Percentiles rank a stretch among this genome's conserved stretches.
These are phyloP conservation scores for Collybiopsis luxurians DNA, from an alignment of 768 basidiomycete species.

Conservation along the genomic window DNA sequence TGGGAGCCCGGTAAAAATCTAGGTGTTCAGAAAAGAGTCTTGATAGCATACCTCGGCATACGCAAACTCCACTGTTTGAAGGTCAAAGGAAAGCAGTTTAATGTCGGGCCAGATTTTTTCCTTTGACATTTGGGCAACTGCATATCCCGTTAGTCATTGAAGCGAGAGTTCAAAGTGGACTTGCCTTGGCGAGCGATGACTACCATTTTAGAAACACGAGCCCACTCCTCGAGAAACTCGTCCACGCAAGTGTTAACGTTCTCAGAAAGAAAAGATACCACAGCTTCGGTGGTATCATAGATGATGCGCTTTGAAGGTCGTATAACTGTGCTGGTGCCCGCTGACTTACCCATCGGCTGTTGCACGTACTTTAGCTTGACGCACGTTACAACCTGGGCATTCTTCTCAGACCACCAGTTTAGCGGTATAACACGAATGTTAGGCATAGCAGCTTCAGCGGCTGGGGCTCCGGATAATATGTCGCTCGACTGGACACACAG, in stretches of 20 bases:
- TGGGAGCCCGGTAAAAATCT: constrained; percentile 19
- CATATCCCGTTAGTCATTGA: background rate
- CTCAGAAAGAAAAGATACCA: constrained; percentile 86
- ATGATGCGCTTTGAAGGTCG: constrained; percentile 87
- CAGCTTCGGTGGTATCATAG: constrained; percentile 84
- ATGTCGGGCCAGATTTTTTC: constrained; percentile 71
- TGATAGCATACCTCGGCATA: constrained; percentile 55
- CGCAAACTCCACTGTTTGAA: constrained; percentile 89
- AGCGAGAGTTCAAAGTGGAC: constrained; percentile 7
- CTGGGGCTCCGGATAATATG: constrained; percentile 79
- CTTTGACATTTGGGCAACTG: constrained; percentile 84
- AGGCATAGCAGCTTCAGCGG: constrained; percentile 90
- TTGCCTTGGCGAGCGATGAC: constrained; percentile 88
- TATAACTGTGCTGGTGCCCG: constrained; percentile 58
- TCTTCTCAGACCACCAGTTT: constrained; percentile 88
- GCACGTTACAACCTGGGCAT: constrained; percentile 81
- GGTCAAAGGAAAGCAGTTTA: constrained; percentile 82
- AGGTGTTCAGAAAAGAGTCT: background rate
- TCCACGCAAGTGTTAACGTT: constrained; percentile 87
- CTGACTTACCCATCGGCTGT: constrained; percentile 76
- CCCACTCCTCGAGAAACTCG: constrained; percentile 92
- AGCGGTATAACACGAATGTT: constrained; percentile 87
- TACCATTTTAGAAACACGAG: constrained; percentile 88
- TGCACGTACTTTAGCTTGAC: constrained; percentile 91
- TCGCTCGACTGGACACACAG: constrained; percentile 81